phyloP scores from a whole-genome alignment of 2,329 filamentous ascomycete genomes.

The Stagonosporopsis cucurbitacearum region DNA sequence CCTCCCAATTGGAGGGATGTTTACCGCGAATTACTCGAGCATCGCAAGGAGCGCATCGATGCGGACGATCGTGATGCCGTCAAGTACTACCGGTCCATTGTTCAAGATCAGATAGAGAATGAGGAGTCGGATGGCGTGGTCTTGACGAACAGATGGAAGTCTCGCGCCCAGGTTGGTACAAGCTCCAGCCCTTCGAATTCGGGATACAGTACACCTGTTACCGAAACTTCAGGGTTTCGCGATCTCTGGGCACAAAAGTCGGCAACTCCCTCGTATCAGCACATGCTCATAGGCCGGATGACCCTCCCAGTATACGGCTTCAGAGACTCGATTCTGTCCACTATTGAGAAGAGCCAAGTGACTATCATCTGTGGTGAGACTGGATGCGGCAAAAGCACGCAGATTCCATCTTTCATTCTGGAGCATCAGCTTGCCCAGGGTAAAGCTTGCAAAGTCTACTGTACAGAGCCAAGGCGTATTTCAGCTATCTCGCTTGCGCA shows the following conservation, averaged over 20 bases:
- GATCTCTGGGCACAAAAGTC: slow-evolving; percentile 61
- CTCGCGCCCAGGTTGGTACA: slow-evolving; percentile 44
- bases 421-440: slow-evolving; percentile 86
- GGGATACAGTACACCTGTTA: slow-evolving; percentile 37
- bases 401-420: slow-evolving; percentile 91
- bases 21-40: slow-evolving; percentile 77
- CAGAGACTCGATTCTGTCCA: slow-evolving; percentile 75
- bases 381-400: slow-evolving; percentile 95
- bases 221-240: slow-evolving; percentile 52
- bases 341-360: slow-evolving; percentile 81
- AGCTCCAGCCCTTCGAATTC: slow-evolving; percentile 38
- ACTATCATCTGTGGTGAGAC: slow-evolving; percentile 97
- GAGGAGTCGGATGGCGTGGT: slow-evolving; percentile 64
- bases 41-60: slow-evolving; percentile 74
- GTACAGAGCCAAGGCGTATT: slow-evolving; percentile 92
- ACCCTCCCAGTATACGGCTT: slow-evolving; percentile 91
- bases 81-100: slow-evolving; percentile 70
- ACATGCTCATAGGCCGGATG: slow-evolving; percentile 79
- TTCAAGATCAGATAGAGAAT: slow-evolving; percentile 70
- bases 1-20: slow-evolving; percentile 83
- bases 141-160: slow-evolving; percentile 75
- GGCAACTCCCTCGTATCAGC: slow-evolving; percentile 66
- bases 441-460: slow-evolving; percentile 87
- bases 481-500: slow-evolving; percentile 93
- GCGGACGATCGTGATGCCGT: slow-evolving; percentile 72